Base-by-base conservation (phyloP, 176 grass and related monocot species). In the Ensete glaucum region DNA sequence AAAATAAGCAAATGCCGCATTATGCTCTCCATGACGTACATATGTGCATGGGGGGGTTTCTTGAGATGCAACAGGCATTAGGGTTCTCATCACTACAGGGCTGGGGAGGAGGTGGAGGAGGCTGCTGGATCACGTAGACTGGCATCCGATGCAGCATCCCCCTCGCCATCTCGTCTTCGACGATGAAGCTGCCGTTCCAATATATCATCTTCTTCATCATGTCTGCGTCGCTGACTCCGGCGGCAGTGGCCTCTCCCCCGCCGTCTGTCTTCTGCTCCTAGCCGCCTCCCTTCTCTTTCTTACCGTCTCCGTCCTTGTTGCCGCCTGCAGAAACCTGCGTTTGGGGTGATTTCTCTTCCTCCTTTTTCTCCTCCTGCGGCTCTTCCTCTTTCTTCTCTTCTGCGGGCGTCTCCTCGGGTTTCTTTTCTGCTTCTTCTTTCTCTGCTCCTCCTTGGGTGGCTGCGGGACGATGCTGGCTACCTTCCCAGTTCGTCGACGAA, bases 21-120 rank as follows among this genome's bases (percentile, higher is more conserved):
- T n/a, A 49, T 10, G 13, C 16, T 68, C 16, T 68, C 10, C 22
- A 48, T 2, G 0, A 70, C 48, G 51, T 5, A 11, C 20, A 1
- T 70, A 43, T 15, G 57, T 62, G 82, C 13, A 9, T 9, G 57
- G 52, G 23, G 67, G 19, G 72, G 55, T 7, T 20, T 81, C 88
- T 89, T 15, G 86, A 81, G 89, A 96, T 96, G 67, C 73, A 78
- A 73, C 88, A 91, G 0, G 92, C 86, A 67, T 96, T 91, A 3
- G 92, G 92, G 50, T 96, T 91, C 88, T 96, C 92, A 50, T 96
- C 92, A 69, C 92, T 91, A 77, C 89, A 96, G 53, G 89, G 62
- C 64, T 91, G 86, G 9, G 84, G 71, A 14, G 88, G 84, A 10
- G 89, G 83, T 11, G 79, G 81, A 0, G 75, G 60, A 1, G 76